Evolutionary conservation across 768 basidiomycete species (phyloP), one percentile per base, ranked within the genome.

Genomic region (Hygrocybe coccinea): DNA sequence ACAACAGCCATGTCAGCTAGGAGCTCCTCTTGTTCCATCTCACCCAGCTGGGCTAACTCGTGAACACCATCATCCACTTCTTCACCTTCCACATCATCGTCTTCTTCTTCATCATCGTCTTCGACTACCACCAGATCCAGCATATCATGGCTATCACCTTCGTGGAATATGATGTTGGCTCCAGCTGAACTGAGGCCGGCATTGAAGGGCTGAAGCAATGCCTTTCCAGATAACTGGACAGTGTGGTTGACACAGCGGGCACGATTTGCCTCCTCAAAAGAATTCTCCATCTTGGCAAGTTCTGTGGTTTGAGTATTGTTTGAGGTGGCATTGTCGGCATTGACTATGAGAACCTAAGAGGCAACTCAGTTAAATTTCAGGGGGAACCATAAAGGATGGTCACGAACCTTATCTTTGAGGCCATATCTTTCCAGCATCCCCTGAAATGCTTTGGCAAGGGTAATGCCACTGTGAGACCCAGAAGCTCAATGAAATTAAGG

Each of bases 391-490:
- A 41, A 41, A 15, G 39, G 15, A 15, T 15, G 14, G 15, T 15
- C 15, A n/a, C 46, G n/a, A 15, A 47, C 46, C 46, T 47, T 73
- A 5, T 69, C 49, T 47, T 47, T 22, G 14, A 47, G n/a, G 19
- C 46, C 69, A 52, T 68, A 77, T 22, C 46, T 14, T 19, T 19
- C 24, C 5, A 47, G 22, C 46, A 47, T 47, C 15, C 24, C n/a
- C 24, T 47, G 46, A 25, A 47, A 47, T 15, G 64, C 72, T 0
- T 35, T 45, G 0, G 74, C 73, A 19, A 78, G 62, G 10, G 69
- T 68, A 0, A 61, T 14, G 5, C 75, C 70, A 0, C 63, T 59
- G 54, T 78, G 74, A 15, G 46, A 47, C 46, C 19, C 46, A n/a
- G 46, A 17, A 47, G 15, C 25, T 47, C 46, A 22, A 47, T 47